These are phyloP conservation scores for Mucor lusitanicus DNA, from an alignment of 371 early-diverging fungal species.

Conservation along the genomic window DNA sequence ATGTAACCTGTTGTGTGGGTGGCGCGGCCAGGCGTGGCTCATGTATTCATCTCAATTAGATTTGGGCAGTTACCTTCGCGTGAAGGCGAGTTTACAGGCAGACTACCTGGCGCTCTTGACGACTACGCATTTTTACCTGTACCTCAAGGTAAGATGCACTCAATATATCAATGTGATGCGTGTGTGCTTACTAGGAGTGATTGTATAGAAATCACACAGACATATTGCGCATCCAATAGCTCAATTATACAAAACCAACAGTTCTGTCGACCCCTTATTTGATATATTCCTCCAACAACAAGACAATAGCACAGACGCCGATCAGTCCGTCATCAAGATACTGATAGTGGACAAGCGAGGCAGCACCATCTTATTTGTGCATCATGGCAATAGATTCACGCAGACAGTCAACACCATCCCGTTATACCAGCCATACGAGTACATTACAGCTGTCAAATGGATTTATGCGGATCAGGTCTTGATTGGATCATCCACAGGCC, in stretches of 20 bases:
- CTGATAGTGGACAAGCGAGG: neutral
- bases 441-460: constrained; percentile 3
- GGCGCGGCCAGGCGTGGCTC: neutral
- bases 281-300: neutral
- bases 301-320: neutral
- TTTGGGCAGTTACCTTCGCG: neutral
- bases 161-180: neutral
- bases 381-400: neutral
- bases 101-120: neutral
- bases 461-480: neutral
- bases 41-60: neutral
- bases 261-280: neutral
- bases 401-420: neutral
- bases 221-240: neutral
- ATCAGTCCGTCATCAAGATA: neutral
- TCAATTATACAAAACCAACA: neutral
- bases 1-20: neutral
- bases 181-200: neutral
- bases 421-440: neutral
- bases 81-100: neutral
- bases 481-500: constrained; percentile 1
- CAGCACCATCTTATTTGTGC: neutral
- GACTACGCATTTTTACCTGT: neutral
- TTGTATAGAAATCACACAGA: neutral
- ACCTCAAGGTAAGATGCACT: neutral